Evolutionary conservation across 176 grass and related monocot genomes (phyloP).

Genomic region (Zea mays): DNA sequence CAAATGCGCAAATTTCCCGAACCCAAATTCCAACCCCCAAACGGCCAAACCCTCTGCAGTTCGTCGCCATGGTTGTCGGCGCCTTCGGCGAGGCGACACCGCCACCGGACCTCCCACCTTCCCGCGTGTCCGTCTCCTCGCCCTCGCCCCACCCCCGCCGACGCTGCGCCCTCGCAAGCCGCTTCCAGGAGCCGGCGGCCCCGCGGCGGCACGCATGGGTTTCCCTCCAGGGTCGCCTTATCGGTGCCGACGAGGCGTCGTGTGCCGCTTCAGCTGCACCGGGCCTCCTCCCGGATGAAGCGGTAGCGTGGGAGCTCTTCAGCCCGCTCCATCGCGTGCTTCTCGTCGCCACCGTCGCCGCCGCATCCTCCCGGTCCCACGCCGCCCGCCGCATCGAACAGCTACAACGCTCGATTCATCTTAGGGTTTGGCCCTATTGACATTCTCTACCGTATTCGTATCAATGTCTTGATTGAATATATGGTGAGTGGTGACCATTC

Average conservation of each 20-base stretch:
- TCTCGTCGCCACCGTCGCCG: constrained; percentile 69
- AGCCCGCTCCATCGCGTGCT: constrained; percentile 79
- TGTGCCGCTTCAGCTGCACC: constrained; percentile 35
- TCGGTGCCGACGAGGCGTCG: constrained; percentile 60
- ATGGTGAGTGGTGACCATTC: neutral
- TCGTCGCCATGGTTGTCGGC: constrained; percentile 44
- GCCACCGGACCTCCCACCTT: constrained; percentile 2
- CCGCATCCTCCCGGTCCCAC: constrained; percentile 60
- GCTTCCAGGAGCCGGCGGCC: constrained; percentile 51
- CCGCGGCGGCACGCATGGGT: constrained; percentile 53
- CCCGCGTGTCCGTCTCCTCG: constrained; percentile 28
- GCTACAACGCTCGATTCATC: constrained; percentile 59
- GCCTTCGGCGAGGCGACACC: constrained; percentile 45
- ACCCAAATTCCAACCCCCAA: constrained; percentile 24
- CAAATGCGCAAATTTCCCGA: constrained; percentile 25
- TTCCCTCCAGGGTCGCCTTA: constrained; percentile 71
- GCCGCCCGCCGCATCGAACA: constrained; percentile 60
- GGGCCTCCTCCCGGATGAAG: constrained; percentile 39
- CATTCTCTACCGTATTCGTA: neutral
- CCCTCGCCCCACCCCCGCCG: constrained; percentile 23
- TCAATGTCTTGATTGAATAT: neutral
- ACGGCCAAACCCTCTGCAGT: constrained; percentile 18
- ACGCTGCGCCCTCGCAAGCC: constrained; percentile 50
- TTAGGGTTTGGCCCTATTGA: constrained; percentile 54
- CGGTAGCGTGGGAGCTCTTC: constrained; percentile 79